A percentile compares a stretch with the other conserved stretches of the same genome.
These are phyloP conservation scores for Dothistroma pini DNA, from an alignment of 2,329 filamentous ascomycete species.

Conservation along the genomic window DNA sequence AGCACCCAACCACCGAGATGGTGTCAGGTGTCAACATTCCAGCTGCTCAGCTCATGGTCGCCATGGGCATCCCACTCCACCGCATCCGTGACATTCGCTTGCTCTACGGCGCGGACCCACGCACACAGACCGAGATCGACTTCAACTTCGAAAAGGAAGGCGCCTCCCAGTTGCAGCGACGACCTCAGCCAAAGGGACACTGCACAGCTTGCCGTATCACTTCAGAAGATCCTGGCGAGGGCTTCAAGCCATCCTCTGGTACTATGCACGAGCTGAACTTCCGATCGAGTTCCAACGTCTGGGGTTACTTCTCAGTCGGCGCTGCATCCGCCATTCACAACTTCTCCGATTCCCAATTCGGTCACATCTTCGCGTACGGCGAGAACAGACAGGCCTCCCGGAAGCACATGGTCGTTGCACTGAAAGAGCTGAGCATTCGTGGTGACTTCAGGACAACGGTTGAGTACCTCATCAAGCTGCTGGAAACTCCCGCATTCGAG, in stretches of 20 bases:
- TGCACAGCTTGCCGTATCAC: slow-evolving; percentile 99
- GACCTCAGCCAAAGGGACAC: slow-evolving; percentile 91
- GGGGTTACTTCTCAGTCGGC: slow-evolving; percentile 99
- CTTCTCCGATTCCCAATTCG: slow-evolving; percentile 98
- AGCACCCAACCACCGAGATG: slow-evolving; percentile 99
- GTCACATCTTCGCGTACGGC: slow-evolving; percentile 98
- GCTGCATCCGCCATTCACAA: slow-evolving; percentile 96
- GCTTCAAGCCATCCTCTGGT: slow-evolving; percentile 98
- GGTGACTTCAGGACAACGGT: slow-evolving; percentile 99
- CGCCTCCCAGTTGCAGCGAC: slow-evolving; percentile 78
- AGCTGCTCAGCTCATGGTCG: slow-evolving; percentile 95
- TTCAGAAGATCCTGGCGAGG: slow-evolving; percentile 96
- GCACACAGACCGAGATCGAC: slow-evolving; percentile 81
- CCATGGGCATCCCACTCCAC: slow-evolving; percentile 96
- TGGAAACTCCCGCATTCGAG: slow-evolving; percentile 97
- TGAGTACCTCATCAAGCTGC: slow-evolving; percentile 96
- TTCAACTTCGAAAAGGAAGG: slow-evolving; percentile 90
- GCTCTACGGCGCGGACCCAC: slow-evolving; percentile 91
- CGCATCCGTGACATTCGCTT: slow-evolving; percentile 94
- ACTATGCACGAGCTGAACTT: slow-evolving; percentile 99
- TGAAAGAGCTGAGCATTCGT: slow-evolving; percentile 99
- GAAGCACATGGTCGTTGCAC: slow-evolving; percentile 98
- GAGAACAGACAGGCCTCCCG: slow-evolving; percentile 94
- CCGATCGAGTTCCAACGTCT: slow-evolving; percentile 96
- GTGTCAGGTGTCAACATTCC: slow-evolving; percentile 96